These are phyloP conservation scores for Aristolochia fimbriata DNA, from an alignment of 164 flowering plant genomes.

Conservation along the genomic window DNA sequence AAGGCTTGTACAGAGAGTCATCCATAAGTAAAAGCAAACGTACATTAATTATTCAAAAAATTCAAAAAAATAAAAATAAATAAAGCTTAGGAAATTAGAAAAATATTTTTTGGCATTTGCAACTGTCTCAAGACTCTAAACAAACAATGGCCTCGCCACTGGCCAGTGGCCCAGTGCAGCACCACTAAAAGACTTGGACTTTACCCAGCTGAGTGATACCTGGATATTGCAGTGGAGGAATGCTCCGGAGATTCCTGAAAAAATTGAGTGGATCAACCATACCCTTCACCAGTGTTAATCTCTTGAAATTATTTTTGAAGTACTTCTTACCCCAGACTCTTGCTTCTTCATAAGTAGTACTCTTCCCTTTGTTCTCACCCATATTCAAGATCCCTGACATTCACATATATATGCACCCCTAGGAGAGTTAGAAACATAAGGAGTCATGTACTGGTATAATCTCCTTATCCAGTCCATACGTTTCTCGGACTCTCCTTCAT, in stretches of 20 bases:
- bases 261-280: conserved; percentile 15
- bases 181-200: no score
- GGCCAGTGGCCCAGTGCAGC: no score
- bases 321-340: conserved; percentile 13
- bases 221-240: conserved; percentile 1
- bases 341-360: conserved; percentile 6
- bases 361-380: background rate
- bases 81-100: no score
- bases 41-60: no score
- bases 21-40: no score
- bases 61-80: no score
- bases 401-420: conserved; percentile 11
- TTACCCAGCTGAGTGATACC: no score
- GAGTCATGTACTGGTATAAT: conserved; percentile 5
- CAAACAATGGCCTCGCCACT: no score
- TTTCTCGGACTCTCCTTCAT: background rate
- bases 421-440: conserved; percentile 8
- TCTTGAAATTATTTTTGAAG: conserved; percentile 19
- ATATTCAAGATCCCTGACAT: conserved; percentile 9
- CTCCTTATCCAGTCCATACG: conserved; percentile 4
- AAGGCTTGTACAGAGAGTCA: no score
- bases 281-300: conserved; percentile 19
- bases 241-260: conserved; percentile 8
- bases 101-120: no score
- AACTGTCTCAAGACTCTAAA: no score